Evolutionary conservation across 2,329 filamentous ascomycete species (phyloP).

Genomic region (Pestalotiopsis sp.): DNA sequence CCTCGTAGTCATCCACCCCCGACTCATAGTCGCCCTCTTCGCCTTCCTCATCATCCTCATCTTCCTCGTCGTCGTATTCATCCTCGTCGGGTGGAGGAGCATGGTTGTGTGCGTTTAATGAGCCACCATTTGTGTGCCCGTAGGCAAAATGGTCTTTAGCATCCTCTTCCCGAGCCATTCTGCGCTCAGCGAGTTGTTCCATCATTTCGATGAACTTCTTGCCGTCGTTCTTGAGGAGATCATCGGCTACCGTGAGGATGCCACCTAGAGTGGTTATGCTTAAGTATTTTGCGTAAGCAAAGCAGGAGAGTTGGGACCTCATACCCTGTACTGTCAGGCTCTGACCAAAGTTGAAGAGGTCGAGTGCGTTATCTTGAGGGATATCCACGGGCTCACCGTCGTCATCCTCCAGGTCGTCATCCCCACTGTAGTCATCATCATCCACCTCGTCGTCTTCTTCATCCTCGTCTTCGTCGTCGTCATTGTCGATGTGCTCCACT

Average conservation of each 20-base stretch:
- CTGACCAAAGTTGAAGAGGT: constrained; percentile 97
- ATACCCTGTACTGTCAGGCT: constrained; percentile 90
- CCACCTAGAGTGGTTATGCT: constrained; percentile 68
- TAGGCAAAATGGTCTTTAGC: constrained; percentile 68
- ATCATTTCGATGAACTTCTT: constrained; percentile 99
- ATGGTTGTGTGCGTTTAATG: constrained; percentile 66
- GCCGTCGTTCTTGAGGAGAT: constrained; percentile 97
- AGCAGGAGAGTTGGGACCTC: constrained; percentile 25
- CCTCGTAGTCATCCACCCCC: constrained; percentile 66
- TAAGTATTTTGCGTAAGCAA: constrained; percentile 23
- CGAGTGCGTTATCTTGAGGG: constrained; percentile 68
- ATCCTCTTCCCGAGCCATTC: constrained; percentile 96
- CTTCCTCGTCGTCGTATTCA: constrained; percentile 68
- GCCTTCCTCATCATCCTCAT: constrained; percentile 64
- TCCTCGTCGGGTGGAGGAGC: constrained; percentile 73
- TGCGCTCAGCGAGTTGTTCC: constrained; percentile 95
- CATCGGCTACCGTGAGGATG: constrained; percentile 97
- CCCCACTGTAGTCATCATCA: constrained; percentile 49
- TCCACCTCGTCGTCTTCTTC: constrained; percentile 50
- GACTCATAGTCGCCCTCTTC: constrained; percentile 66
- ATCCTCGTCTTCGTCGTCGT: constrained; percentile 58
- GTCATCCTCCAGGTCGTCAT: constrained; percentile 47
- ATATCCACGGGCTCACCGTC: constrained; percentile 52
- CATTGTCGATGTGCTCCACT: constrained; percentile 64
- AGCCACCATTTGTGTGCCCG: constrained; percentile 61